Conservation (phyloP, 768 basidiomycete species). For the Hortiboletus flavorubellus region DNA sequence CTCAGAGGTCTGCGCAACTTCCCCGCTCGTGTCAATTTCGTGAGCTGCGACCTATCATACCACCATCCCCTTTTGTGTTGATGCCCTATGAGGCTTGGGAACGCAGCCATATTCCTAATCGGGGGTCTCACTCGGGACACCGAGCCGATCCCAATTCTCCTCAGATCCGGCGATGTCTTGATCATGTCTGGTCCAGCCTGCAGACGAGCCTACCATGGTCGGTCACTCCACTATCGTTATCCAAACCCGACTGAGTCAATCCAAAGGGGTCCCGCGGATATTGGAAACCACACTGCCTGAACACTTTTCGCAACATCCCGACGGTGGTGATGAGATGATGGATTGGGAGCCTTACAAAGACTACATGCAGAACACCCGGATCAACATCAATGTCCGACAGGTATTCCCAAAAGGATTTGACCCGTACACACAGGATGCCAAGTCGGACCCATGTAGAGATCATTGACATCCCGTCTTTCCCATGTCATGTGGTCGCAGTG, state of each 20-base stretch:
- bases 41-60: constrained; percentile 36
- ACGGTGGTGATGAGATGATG: constrained; percentile 23
- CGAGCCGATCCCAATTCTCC: constrained; percentile 74
- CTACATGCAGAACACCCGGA: constrained; percentile 66
- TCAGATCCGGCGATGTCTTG: constrained; percentile 88
- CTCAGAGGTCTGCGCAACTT: constrained; percentile 88
- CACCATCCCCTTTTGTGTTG: background rate
- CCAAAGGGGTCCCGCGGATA: constrained; percentile 79
- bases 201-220: constrained; percentile 89
- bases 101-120: constrained; percentile 85
- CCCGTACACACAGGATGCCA: constrained; percentile 18
- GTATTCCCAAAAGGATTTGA: constrained; percentile 74
- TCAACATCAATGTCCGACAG: constrained; percentile 92
- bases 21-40: constrained; percentile 94
- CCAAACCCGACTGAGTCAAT: background rate
- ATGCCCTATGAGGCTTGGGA: constrained; percentile 63
- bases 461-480: background rate
- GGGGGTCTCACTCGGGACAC: constrained; percentile 77
- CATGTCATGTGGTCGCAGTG: background rate
- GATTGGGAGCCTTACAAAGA: constrained; percentile 62
- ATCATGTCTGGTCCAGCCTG: constrained; percentile 90
- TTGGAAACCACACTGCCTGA: constrained; percentile 75
- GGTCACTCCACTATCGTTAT: constrained; percentile 17
- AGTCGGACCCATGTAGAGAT: background rate
- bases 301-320: constrained; percentile 39